Base-by-base conservation (phyloP, 163 green algal genomes). In the Chlorella variabilis region DNA sequence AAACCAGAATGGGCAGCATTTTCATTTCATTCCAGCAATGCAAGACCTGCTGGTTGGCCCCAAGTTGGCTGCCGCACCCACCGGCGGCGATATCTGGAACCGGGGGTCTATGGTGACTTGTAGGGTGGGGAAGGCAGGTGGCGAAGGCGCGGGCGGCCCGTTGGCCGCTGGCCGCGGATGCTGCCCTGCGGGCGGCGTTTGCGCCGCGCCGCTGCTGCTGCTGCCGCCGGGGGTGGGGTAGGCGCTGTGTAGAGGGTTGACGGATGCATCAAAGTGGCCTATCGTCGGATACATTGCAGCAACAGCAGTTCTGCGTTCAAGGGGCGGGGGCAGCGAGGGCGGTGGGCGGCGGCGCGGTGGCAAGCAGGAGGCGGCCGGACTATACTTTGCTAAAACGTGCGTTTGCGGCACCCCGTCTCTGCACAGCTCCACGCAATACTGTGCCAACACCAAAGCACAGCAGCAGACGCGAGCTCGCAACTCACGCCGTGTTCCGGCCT, bases 251-350 rank as follows among this genome's bases (percentile, higher is more conserved):
- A 79, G 36, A 11, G 71, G 71, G 54, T 79, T 79, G 2, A 38
- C 18, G 54, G 54, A n/a, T n/a, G 54, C 25, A 41, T 66, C 70
- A 23, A 79, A 79, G 21, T 41, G 62, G 29, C 59, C 38, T 13
- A 77, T 77, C 51, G 71, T 79, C 0, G 71, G 71, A 18, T 79
- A 79, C 71, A 79, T 79, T 62, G 34, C 54, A n/a, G n/a, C n/a
- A n/a, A n/a, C n/a, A n/a, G n/a, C n/a, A n/a, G n/a, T n/a, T 77
- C 39, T 54, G 45, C 45, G 15, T 11, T 54, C 45, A 15, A 54
- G 45, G n/a, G n/a, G 45, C 45, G 45, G 15, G 45, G 11, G 45
- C 11, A 15, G 45, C 45, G 45, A 54, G 45, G 15, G 45, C 45
- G 45, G 45, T 54, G 45, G 45, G 45, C 45, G 45, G 45, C 45